Evolutionary conservation across 164 flowering plant species (phyloP).

Genomic region (Vitis rupestris): DNA sequence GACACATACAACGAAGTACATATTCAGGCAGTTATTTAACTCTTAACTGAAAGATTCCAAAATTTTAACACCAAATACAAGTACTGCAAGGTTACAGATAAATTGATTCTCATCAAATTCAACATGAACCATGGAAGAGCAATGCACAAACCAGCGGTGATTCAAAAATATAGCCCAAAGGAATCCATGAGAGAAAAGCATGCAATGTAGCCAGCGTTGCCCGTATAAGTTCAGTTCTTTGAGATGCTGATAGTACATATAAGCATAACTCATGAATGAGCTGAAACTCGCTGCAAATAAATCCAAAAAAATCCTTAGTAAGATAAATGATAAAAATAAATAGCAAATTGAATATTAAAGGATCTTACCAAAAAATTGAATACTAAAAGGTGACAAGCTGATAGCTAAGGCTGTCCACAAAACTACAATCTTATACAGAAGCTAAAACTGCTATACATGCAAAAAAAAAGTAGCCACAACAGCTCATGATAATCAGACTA

Average conservation of each 20-base stretch:
- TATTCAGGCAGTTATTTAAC: background rate
- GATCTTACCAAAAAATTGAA: background rate
- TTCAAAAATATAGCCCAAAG: slow-evolving; percentile 95
- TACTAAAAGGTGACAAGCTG: background rate
- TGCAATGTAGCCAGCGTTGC: slow-evolving; percentile 94
- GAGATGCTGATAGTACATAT: slow-evolving; percentile 93
- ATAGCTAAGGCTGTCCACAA: too few relatives aligned
- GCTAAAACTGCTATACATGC: too few relatives aligned
- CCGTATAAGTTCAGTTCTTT: slow-evolving; percentile 88
- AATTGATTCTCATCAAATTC: background rate
- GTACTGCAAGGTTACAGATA: background rate
- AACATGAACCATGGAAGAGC: background rate
- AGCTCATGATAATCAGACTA: too few relatives aligned
- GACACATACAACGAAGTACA: slow-evolving; percentile 11
- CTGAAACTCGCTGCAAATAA: slow-evolving; percentile 82
- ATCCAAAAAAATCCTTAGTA: slow-evolving; percentile 7
- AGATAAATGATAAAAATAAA: background rate
- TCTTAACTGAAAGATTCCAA: background rate
- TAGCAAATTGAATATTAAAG: background rate
- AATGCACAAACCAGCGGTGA: slow-evolving; percentile 83
- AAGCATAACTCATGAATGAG: slow-evolving; percentile 98
- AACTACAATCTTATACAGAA: too few relatives aligned
- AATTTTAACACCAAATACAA: background rate
- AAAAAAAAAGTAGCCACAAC: too few relatives aligned
- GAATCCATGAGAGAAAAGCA: slow-evolving; percentile 99